Evolutionary conservation across 345 rosid genomes (phyloP), one percentile per base, ranked within the genome.

Genomic region (Citropsis articulata): DNA sequence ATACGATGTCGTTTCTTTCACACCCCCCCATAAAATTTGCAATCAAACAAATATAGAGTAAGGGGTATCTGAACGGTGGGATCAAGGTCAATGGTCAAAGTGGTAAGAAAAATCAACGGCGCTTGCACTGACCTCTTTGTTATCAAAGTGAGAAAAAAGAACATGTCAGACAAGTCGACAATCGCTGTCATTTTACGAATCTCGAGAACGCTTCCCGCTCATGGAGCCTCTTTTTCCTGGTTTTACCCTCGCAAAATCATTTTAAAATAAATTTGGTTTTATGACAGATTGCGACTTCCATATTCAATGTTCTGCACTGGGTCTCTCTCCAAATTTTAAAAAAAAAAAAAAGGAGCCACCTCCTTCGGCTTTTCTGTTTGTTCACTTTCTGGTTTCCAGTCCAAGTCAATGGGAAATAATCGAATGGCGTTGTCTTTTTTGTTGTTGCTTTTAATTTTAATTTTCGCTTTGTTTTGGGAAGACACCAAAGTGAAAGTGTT

Each of bases 161-260:
- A 59, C 59, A 38, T 72, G 75, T 35, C 48, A 69, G 91, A 90
- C 90, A 90, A 83, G 84, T 86, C 78, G 88, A 90, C 92, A 80
- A 80, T 78, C 69, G n/a, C 84, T 90, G 90, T 86, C 83, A 81
- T 42, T 13, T 68, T 68, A 73, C 87, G 48, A 79, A 90, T 90
- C 89, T 89, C 92, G 84, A 89, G 86, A 87, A 80, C 75, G 68
- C n/a, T 69, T 78, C 88, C 78, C 83, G 65, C 80, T 79, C 80
- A 59, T 77, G 65, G 24, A 78, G 59, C 79, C 7, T 7, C 70
- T 76, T 42, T 28, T 69, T 2, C 45, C 45, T 40, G 13, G 31
- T 7, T 53, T n/a, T 35, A 18, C 50, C 50, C 50, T 45, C 18
- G 14, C 27, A 57, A 67, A 76, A 12, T 3, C 7, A 55, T 13